Evolutionary conservation across 2,329 filamentous ascomycete genomes (phyloP).

Genomic region (Lecanoromycetidae sp.): DNA sequence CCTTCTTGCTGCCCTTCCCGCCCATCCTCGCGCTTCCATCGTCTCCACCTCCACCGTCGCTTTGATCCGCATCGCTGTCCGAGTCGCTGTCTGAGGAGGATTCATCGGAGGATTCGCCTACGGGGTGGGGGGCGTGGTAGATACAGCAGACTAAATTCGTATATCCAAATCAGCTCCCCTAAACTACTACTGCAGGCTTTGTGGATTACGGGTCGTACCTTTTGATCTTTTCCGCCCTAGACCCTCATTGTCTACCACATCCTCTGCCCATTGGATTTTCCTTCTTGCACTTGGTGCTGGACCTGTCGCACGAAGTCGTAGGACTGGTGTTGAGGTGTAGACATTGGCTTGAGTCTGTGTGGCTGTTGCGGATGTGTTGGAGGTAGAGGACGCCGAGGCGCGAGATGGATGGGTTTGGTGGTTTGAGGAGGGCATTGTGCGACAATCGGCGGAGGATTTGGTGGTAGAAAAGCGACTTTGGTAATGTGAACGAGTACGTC

Average conservation of each 20-base stretch:
- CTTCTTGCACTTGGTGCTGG: slow-evolving; percentile 22
- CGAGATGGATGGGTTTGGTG: not conserved
- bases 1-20: slow-evolving; percentile 16
- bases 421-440: not conserved
- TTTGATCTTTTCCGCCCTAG: slow-evolving; percentile 90
- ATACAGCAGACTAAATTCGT: slow-evolving; percentile 78
- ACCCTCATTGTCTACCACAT: slow-evolving; percentile 90
- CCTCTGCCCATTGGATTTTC: slow-evolving; percentile 81
- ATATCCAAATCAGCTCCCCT: not conserved
- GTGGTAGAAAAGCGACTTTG: too few species aligned
- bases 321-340: slow-evolving; percentile 5
- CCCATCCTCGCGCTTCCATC: slow-evolving; percentile 21
- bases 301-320: slow-evolving; percentile 1
- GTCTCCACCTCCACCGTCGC: slow-evolving; percentile 29
- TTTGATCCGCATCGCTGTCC: slow-evolving; percentile 33
- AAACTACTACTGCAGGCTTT: not conserved
- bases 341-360: not conserved
- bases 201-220: slow-evolving; percentile 42
- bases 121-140: slow-evolving; percentile 73
- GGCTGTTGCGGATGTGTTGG: not conserved
- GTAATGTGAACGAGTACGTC: too few species aligned
- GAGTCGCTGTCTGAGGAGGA: slow-evolving; percentile 37
- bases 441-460: not conserved
- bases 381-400: not conserved
- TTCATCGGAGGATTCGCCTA: slow-evolving; percentile 56